Percentiles rank a stretch among this genome's conserved stretches.
Conservation (phyloP, 2,329 filamentous ascomycete genomes). For the Xylaria sp. region DNA sequence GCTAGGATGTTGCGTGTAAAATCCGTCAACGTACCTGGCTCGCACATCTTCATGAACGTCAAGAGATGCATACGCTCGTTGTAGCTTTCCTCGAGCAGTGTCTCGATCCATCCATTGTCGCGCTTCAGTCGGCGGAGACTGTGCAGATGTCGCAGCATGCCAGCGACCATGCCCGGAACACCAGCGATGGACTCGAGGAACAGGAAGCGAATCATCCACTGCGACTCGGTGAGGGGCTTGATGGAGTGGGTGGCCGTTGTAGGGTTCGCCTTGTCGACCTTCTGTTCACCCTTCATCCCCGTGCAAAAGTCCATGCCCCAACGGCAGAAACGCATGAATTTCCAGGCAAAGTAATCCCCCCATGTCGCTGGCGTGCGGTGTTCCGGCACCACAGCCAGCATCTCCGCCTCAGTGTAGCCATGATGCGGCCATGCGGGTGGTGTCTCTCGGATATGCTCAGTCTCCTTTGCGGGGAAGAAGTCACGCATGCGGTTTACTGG, state of each 20-base stretch:
- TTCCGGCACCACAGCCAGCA: conserved; percentile 73
- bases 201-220: conserved; percentile 89
- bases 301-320: conserved; percentile 84
- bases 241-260: conserved; percentile 59
- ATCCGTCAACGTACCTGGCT: conserved; percentile 59
- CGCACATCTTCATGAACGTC: conserved; percentile 89
- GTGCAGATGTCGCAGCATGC: conserved; percentile 88
- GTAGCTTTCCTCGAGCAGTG: conserved; percentile 85
- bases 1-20: not conserved
- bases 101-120: conserved; percentile 97
- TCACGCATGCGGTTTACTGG: conserved; percentile 54
- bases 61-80: conserved; percentile 94
- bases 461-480: conserved; percentile 68
- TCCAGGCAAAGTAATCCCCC: conserved; percentile 80
- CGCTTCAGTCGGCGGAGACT: conserved; percentile 84
- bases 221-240: conserved; percentile 75
- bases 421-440: conserved; percentile 73
- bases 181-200: conserved; percentile 95
- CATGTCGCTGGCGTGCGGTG: conserved; percentile 75
- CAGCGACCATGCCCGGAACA: conserved; percentile 95
- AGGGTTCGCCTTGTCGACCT: conserved; percentile 62
- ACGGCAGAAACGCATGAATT: conserved; percentile 75
- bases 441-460: conserved; percentile 65
- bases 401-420: conserved; percentile 78
- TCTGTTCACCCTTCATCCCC: conserved; percentile 73